Evolutionary conservation across 1,284 basidiomycete genomes (phyloP), one percentile per base, ranked within the genome.

Genomic region (Irpex lacteus): DNA sequence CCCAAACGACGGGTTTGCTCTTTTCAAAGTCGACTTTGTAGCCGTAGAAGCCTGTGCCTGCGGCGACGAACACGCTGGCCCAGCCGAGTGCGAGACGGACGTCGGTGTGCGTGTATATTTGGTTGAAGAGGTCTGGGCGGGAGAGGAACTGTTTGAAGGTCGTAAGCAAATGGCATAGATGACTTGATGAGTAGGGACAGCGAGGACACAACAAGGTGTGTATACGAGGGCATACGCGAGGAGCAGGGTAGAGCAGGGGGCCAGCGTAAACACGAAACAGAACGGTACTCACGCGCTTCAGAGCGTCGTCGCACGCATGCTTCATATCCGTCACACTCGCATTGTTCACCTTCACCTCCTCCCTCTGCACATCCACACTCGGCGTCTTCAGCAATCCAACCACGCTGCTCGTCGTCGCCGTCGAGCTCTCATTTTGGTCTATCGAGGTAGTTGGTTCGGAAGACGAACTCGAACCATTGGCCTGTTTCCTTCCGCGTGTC

Each of bases 1-100:
- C 82, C 84, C 89, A 90, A 26, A 95, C 86, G 44, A 86, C 86
- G 9, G 87, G 85, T 77, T 96, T 96, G 66, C 90, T 87, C 73
- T 89, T 84, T 74, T 96, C 92, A 74, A 96, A 97, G n/a, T 91
- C 87, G 63, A 90, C 80, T 72, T 90, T 89, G 77, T 89, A 94
- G 53, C 93, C 91, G 71, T 96, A 96, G 56, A 92, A 79, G 21
- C 88, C 90, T n/a, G 92, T 93, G 4, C 84, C 89, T 38, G 83
- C 85, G 37, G 94, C 92, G 19, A 95, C 82, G 64, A 94, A 81
- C 52, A 95, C 91, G 63, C 90, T 88, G 8, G 89, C 81, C 89
- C 93, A 96, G 19, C 95, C 95, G 11, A 96, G 82, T 0, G 80
- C 87, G 58, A 97, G 84, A 55, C 92, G 87, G 15, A 96, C 88